A percentile compares a stretch with the other conserved stretches of the same genome.
Conservation (phyloP, 768 basidiomycete species). For the Pleurotus sapidus region DNA sequence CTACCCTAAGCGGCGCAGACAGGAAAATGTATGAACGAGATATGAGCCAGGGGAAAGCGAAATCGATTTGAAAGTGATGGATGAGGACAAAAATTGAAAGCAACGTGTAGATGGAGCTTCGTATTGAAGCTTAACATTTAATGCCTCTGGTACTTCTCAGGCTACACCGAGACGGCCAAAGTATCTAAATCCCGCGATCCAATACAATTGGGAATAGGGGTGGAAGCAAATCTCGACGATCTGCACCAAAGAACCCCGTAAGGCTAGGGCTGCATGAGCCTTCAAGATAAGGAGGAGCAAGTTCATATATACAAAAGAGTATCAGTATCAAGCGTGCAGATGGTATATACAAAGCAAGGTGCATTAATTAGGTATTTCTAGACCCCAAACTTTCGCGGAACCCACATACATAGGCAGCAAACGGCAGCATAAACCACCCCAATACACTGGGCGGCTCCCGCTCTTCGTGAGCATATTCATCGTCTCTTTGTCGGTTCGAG, state of each 20-base stretch:
- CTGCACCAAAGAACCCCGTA: neutral
- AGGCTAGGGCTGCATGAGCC: neutral
- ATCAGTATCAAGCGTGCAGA: neutral
- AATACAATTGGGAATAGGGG: neutral
- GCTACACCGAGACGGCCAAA: constrained; percentile 5
- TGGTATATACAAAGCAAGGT: neutral
- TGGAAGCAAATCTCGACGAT: constrained; percentile 6
- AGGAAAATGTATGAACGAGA: neutral
- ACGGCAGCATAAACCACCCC: constrained; percentile 61
- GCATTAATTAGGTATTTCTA: neutral
- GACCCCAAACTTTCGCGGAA: constrained; percentile 56
- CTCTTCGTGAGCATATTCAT: constrained; percentile 39
- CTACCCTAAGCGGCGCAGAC: constrained; percentile 14
- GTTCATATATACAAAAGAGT: neutral
- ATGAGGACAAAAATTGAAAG: constrained; percentile 2
- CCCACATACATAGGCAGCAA: constrained; percentile 63
- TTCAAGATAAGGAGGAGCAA: neutral
- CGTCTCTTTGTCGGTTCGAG: constrained; percentile 50
- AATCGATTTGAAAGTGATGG: neutral
- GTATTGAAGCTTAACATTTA: constrained; percentile 14
- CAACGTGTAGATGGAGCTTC: constrained; percentile 18
- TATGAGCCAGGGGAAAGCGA: neutral
- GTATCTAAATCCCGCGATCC: constrained; percentile 2
- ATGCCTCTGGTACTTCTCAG: constrained; percentile 4
- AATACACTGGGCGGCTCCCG: constrained; percentile 44